These are phyloP conservation scores for Thelonectria blattea DNA, from an alignment of 2,329 filamentous ascomycete species.

Conservation along the genomic window DNA sequence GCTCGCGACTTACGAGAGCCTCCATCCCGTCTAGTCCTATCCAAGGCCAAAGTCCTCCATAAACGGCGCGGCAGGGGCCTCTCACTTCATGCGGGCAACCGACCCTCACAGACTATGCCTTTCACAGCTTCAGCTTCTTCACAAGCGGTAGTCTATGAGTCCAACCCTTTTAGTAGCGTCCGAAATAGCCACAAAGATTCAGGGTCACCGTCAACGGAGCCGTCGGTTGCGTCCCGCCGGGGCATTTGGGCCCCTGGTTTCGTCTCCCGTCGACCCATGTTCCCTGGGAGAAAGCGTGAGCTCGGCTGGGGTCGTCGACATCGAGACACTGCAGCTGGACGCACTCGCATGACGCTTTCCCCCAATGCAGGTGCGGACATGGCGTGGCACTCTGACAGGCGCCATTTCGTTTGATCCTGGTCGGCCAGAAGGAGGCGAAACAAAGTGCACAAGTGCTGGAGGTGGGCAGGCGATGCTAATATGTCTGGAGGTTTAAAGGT, in stretches of 20 bases:
- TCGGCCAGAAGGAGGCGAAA: slow-evolving; percentile 2
- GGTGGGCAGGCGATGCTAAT: not conserved
- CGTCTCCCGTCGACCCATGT: slow-evolving; percentile 7
- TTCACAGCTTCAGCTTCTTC: slow-evolving; percentile 11
- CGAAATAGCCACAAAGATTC: not conserved
- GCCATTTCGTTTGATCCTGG: slow-evolving; percentile 2
- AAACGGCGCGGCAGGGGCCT: not conserved
- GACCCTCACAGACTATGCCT: not conserved
- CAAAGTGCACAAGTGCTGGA: not conserved
- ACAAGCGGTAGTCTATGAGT: slow-evolving; percentile 2
- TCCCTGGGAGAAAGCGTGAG: not conserved
- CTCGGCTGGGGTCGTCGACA: slow-evolving; percentile 3
- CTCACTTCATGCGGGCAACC: not conserved
- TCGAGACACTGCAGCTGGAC: not conserved
- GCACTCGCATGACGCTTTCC: not conserved
- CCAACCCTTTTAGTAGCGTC: slow-evolving; percentile 7
- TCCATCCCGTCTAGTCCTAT: not conserved
- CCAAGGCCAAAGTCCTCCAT: not conserved
- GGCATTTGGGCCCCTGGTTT: slow-evolving; percentile 19
- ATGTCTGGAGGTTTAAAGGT: slow-evolving; percentile 14
- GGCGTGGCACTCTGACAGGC: slow-evolving; percentile 3
- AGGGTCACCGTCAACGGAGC: slow-evolving; percentile 13
- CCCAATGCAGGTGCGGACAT: not conserved
- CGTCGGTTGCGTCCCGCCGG: slow-evolving; percentile 20
- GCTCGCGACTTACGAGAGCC: not conserved